Conservation (phyloP, 345 rosid genomes). For the Lumnitzera littorea region DNA sequence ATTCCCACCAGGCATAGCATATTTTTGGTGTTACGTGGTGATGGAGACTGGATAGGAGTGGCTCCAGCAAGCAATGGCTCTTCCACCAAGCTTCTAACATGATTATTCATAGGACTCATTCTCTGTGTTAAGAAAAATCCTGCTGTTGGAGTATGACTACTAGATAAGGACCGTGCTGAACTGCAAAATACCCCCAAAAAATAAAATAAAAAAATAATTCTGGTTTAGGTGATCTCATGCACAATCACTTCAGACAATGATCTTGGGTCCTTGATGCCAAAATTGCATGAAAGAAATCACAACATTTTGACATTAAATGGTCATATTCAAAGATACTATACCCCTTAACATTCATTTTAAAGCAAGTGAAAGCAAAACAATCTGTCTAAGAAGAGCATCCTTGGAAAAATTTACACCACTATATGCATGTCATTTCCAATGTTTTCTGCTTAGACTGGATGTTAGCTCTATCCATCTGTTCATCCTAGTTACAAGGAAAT, state of each 20-base stretch:
- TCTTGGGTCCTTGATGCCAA: no score
- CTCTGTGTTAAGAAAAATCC: constrained; percentile 51
- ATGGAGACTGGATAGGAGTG: constrained; percentile 24
- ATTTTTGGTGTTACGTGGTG: constrained; percentile 41
- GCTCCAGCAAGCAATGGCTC: constrained; percentile 61
- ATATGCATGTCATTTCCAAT: no score
- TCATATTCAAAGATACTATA: no score
- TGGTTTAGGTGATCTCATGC: not conserved
- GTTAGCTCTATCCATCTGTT: no score
- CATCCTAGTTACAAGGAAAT: no score
- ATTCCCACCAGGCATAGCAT: constrained; percentile 59
- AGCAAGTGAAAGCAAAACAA: no score
- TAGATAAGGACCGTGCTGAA: constrained; percentile 78
- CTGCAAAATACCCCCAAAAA: constrained; percentile 23
- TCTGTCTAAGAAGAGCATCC: no score
- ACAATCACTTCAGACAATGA: not conserved
- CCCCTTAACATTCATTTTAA: no score
- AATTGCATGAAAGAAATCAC: no score
- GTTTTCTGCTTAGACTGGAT: no score
- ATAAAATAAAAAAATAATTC: not conserved
- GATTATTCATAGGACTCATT: constrained; percentile 34
- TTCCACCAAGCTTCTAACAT: constrained; percentile 25
- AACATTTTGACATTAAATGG: no score
- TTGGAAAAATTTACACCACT: no score
- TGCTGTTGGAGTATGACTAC: constrained; percentile 60